Evolutionary conservation across 2,329 filamentous ascomycete genomes (phyloP), one percentile per base, ranked within the genome.

Genomic region (Arthrobotrys musiformis): DNA sequence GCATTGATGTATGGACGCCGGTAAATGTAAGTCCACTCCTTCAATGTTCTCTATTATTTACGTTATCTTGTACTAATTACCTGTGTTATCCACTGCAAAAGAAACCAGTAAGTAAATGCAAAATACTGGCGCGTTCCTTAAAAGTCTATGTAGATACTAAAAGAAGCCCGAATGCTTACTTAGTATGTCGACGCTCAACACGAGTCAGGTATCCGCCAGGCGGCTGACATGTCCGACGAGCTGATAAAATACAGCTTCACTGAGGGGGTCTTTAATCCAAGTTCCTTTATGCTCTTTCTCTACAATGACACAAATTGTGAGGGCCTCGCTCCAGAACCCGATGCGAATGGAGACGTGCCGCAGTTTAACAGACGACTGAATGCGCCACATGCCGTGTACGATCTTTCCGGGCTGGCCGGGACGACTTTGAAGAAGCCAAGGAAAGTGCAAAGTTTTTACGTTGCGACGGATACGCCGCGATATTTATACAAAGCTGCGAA

Each of bases 261-360:
- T 2, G 60, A 77, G 22, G 66, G 73, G 2, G 66, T 60, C 13
- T 60, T 61, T 22, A 77, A 70, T 42, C 73, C 66, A 0, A 33
- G 15, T 5, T 13, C 40, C 5, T 77, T 58, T 19, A 30, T 24
- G n/a, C 60, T 70, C 11, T 77, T 48, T 9, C 9, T 77, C 2
- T 77, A 70, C 35, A 70, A 70, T 26, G 66, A 77, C 24, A 70
- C 64, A 8, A 50, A 28, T 2, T 76, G 72, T n/a, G 64, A 76
- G 26, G 50, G 58, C 1, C 63, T 64, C 3, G 60, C 72, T 1
- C 66, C 66, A 2, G 8, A 42, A 22, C 24, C 60, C 2, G 52
- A 17, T 4, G 15, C 44, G 15, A 26, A 52, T 4, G 42, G 58
- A 1, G 22, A 46, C 2, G 22, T 28, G 2, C 19, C 48, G 11